Evolutionary conservation across 306 rosid species (phyloP).

Genomic region (Glycine soja): DNA sequence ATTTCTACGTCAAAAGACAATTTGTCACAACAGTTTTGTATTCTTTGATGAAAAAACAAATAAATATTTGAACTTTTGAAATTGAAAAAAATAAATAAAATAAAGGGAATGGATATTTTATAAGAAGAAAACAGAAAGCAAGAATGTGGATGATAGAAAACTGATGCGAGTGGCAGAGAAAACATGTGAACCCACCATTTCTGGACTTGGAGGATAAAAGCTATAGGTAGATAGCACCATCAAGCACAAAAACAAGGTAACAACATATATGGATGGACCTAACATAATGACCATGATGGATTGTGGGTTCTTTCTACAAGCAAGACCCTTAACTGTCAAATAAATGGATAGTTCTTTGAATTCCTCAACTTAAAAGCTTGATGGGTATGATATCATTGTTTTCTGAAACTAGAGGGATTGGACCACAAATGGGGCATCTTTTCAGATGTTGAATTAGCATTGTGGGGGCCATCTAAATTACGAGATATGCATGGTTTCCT

Average conservation of each 20-base stretch:
- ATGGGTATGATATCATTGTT: conserved; percentile 68
- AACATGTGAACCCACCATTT: conserved; percentile 58
- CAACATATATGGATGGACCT: conserved; percentile 47
- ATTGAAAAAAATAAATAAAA: background rate
- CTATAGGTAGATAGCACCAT: conserved; percentile 38
- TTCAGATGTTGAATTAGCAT: conserved; percentile 62
- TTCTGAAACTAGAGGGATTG: conserved; percentile 60
- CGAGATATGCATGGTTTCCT: conserved; percentile 44
- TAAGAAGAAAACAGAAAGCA: conserved; percentile 46
- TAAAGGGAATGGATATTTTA: conserved; percentile 38
- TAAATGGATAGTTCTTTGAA: conserved; percentile 59
- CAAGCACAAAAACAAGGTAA: conserved; percentile 41
- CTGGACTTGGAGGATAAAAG: conserved; percentile 35
- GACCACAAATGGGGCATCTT: conserved; percentile 75
- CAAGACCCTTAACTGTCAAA: conserved; percentile 58
- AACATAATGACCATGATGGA: conserved; percentile 56
- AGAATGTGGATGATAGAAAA: conserved; percentile 50
- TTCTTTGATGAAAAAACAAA: background rate
- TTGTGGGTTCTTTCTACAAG: conserved; percentile 49
- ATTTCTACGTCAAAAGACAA: no score
- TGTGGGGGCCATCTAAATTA: conserved; percentile 56
- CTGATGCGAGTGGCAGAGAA: conserved; percentile 52
- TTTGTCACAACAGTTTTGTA: background rate
- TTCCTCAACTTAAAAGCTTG: conserved; percentile 65
- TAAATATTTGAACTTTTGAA: background rate